These are phyloP conservation scores for Fusarium veterinarium DNA, from an alignment of 2,329 filamentous ascomycete genomes.

Conservation along the genomic window DNA sequence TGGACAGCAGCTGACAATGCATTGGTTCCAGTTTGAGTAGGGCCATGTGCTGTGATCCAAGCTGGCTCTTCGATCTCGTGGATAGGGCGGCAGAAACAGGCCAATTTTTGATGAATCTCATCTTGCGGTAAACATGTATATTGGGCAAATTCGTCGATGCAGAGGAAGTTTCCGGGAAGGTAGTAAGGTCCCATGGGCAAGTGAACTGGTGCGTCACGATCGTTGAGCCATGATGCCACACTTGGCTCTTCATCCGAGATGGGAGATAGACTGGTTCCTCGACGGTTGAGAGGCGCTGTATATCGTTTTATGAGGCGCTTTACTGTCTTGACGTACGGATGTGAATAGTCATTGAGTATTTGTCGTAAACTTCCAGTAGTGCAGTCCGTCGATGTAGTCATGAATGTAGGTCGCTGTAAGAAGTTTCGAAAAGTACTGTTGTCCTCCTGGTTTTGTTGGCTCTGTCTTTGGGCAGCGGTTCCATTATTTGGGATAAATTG, in stretches of 20 bases:
- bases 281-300: constrained; percentile 47
- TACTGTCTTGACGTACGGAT: constrained; percentile 52
- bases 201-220: constrained; percentile 42
- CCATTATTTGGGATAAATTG: background rate
- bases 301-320: constrained; percentile 54
- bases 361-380: constrained; percentile 52
- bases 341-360: constrained; percentile 48
- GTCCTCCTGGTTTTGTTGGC: constrained; percentile 21
- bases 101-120: constrained; percentile 40
- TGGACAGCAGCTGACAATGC: constrained; percentile 22
- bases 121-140: constrained; percentile 34
- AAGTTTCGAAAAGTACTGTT: constrained; percentile 42
- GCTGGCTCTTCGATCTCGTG: constrained; percentile 40
- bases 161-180: constrained; percentile 64
- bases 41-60: constrained; percentile 48
- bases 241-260: constrained; percentile 35
- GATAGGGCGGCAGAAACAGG: constrained; percentile 47
- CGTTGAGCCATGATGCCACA: constrained; percentile 45
- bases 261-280: constrained; percentile 39
- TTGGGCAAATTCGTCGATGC: constrained; percentile 40
- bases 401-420: constrained; percentile 50
- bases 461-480: background rate
- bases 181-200: constrained; percentile 44
- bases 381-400: constrained; percentile 54
- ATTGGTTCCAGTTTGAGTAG: constrained; percentile 29